These are phyloP conservation scores for Terfezia claveryi DNA, from an alignment of 495 filamentous ascomycete species.

Conservation along the genomic window DNA sequence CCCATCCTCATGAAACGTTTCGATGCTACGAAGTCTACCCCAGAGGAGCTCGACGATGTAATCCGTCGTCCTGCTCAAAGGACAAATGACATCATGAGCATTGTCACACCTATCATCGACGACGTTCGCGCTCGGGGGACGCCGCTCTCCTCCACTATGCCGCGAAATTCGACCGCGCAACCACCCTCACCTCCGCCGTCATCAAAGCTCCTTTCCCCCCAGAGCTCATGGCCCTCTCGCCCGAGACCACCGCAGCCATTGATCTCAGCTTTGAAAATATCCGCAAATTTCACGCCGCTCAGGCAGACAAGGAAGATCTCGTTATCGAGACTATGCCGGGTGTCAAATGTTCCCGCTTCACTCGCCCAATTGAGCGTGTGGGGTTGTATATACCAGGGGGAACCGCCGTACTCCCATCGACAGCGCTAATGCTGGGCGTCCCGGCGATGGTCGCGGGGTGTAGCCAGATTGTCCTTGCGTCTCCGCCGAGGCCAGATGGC, in stretches of 20 bases:
- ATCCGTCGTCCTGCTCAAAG: conserved; percentile 79
- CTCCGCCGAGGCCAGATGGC: conserved; percentile 74
- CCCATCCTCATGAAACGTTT: conserved; percentile 68
- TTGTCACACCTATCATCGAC: conserved; percentile 76
- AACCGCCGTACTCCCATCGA: conserved; percentile 85
- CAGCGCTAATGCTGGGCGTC: conserved; percentile 92
- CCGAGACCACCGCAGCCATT: conserved; percentile 72
- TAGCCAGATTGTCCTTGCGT: conserved; percentile 78
- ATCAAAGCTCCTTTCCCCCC: conserved; percentile 68
- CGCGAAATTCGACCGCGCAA: conserved; percentile 92
- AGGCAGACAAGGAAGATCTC: conserved; percentile 57
- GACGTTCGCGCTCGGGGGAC: conserved; percentile 59
- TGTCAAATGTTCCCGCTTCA: conserved; percentile 82
- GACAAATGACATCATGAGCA: conserved; percentile 74
- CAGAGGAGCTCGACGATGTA: conserved; percentile 39
- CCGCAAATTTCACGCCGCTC: conserved; percentile 73
- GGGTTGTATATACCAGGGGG: conserved; percentile 90
- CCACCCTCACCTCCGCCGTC: conserved; percentile 67
- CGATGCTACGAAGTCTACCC: conserved; percentile 37
- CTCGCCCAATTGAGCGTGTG: conserved; percentile 76
- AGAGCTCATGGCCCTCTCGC: conserved; percentile 59
- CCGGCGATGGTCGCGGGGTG: conserved; percentile 97
- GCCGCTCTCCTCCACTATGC: conserved; percentile 75
- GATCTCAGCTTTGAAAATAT: conserved; percentile 89
- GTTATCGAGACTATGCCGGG: conserved; percentile 92